Conservation (phyloP, 257 asterid species). For the Scutellaria barbata region DNA sequence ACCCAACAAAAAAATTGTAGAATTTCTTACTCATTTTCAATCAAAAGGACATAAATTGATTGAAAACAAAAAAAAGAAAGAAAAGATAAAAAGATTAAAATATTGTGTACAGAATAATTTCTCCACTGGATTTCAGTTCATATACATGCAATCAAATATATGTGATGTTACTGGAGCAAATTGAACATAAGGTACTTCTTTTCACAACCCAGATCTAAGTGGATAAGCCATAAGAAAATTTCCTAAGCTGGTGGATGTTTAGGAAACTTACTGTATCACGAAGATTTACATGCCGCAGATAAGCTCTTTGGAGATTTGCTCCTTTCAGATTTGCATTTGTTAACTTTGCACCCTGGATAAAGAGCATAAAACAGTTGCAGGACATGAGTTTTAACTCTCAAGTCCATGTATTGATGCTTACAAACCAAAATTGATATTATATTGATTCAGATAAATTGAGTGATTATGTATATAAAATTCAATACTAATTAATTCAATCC, state of each 20-base stretch:
- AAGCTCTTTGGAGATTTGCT: slow-evolving; percentile 96
- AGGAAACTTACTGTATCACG: slow-evolving; percentile 75
- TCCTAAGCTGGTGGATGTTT: not conserved
- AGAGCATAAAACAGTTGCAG: slow-evolving; percentile 19
- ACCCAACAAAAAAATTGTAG: not conserved
- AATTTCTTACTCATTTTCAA: not conserved
- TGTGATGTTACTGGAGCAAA: slow-evolving; percentile 19
- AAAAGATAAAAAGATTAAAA: too few relatives aligned
- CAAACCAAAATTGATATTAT: not conserved
- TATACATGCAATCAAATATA: not conserved
- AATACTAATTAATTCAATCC: slow-evolving; percentile 11
- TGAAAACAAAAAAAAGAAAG: not conserved
- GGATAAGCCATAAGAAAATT: not conserved
- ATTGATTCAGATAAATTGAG: slow-evolving; percentile 11
- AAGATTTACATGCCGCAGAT: slow-evolving; percentile 84
- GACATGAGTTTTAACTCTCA: slow-evolving; percentile 12
- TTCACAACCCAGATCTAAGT: slow-evolving; percentile 22
- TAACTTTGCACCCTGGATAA: slow-evolving; percentile 80
- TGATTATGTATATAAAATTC: slow-evolving; percentile 2
- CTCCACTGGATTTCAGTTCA: slow-evolving; percentile 2
- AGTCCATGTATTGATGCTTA: not conserved
- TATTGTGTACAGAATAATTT: not conserved
- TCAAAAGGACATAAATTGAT: slow-evolving; percentile 1
- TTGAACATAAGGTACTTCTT: slow-evolving; percentile 15
- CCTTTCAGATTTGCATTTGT: slow-evolving; percentile 86